A percentile compares a stretch with the other conserved stretches of the same genome.
phyloP scores from a whole-genome alignment of 306 rosid species.

The Alnus glutinosa region DNA sequence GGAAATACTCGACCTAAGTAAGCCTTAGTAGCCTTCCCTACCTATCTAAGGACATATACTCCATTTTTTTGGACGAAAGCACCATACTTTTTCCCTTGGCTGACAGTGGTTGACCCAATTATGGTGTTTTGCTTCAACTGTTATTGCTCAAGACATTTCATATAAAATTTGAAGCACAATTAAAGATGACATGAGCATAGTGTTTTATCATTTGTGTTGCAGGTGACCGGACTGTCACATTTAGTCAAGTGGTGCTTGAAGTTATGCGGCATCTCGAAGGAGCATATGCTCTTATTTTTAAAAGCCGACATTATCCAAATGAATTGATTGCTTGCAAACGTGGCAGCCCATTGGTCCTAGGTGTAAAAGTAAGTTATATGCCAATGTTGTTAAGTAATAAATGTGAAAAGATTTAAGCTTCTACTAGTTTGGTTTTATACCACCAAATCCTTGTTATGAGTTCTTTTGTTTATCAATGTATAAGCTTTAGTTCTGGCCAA shows the following conservation, averaged over 20 bases:
- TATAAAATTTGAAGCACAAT: constrained; percentile 9
- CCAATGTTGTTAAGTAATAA: neutral
- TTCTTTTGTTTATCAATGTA: neutral
- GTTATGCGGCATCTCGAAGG: constrained; percentile 99
- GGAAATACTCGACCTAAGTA: neutral
- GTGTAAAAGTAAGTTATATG: constrained; percentile 77
- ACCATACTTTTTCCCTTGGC: neutral
- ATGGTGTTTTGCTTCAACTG: neutral
- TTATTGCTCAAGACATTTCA: constrained; percentile 1
- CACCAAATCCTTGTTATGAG: neutral
- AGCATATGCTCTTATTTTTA: constrained; percentile 97
- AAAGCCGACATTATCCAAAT: constrained; percentile 89
- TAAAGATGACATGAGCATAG: constrained; percentile 28
- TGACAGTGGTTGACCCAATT: neutral
- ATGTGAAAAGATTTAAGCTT: neutral
- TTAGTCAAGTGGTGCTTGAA: constrained; percentile 93
- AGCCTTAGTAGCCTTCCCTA: neutral
- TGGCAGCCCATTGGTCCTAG: constrained; percentile 93
- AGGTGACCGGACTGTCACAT: constrained; percentile 79
- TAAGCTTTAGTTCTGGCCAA: neutral
- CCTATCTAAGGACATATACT: neutral
- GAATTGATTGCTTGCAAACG: constrained; percentile 99
- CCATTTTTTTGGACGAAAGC: neutral
- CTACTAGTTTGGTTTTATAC: neutral
- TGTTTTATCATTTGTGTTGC: constrained; percentile 41